These are phyloP conservation scores for Pichia sporocuriosa DNA, from an alignment of 805 yeast species.

Conservation along the genomic window DNA sequence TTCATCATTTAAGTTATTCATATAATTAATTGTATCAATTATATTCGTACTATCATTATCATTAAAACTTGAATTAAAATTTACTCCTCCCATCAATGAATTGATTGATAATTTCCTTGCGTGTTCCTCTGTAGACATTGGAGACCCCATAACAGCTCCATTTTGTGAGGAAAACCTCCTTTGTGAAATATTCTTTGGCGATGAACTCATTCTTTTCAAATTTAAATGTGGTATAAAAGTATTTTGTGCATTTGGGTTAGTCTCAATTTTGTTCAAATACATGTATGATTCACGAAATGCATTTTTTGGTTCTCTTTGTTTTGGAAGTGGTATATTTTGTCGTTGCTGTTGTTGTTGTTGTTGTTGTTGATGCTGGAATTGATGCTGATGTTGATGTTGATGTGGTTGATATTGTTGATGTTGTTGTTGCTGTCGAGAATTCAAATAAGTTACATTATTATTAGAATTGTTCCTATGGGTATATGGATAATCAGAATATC, in stretches of 20 bases:
- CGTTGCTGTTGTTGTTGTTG: conserved; percentile 1
- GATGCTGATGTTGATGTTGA: conserved; percentile 3
- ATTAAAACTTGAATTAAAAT: neutral
- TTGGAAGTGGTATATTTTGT: neutral
- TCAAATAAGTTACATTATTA: too few relatives aligned
- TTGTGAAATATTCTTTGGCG: conserved; percentile 2
- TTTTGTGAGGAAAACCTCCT: conserved; percentile 10
- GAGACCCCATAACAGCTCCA: conserved; percentile 20
- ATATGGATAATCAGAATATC: too few relatives aligned
- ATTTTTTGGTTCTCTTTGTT: conserved; percentile 3
- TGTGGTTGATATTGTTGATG: conserved; percentile 8
- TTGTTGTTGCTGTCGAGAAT: conserved; percentile 1
- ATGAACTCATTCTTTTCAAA: conserved; percentile 1
- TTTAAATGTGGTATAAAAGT: conserved; percentile 6
- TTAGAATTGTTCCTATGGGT: too few relatives aligned
- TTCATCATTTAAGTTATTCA: too few relatives aligned
- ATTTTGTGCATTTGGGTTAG: conserved; percentile 10
- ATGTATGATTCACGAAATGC: conserved; percentile 9
- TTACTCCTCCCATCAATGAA: conserved; percentile 15
- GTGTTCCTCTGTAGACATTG: conserved; percentile 14
- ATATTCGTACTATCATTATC: neutral
- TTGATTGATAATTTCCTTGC: conserved; percentile 20
- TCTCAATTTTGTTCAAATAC: conserved; percentile 5
- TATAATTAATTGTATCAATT: neutral
- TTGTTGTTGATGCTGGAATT: conserved; percentile 6